Conservation (phyloP, 306 rosid species). For the Prosopis cineraria region DNA sequence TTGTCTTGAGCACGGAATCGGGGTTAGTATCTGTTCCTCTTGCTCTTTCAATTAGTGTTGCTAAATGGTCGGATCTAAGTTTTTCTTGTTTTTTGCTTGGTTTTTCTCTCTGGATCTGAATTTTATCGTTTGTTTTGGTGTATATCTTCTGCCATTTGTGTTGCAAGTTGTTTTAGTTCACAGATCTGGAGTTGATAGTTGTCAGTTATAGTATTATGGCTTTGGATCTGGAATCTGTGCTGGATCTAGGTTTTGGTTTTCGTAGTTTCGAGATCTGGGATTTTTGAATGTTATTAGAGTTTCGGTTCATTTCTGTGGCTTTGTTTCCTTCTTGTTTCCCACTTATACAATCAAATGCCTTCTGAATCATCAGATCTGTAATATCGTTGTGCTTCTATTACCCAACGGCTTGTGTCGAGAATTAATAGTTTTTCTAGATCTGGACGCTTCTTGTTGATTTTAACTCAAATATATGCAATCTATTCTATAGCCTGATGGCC, state of each 20-base stretch:
- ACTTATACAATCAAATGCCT: not conserved
- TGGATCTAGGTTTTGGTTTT: not conserved
- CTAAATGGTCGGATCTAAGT: not conserved
- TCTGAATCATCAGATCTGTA: not conserved
- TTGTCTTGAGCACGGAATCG: slow-evolving; percentile 93
- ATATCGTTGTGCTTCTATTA: not conserved
- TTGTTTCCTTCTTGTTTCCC: not conserved
- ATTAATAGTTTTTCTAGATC: not conserved
- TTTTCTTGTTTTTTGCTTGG: too few species aligned
- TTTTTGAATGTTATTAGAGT: not conserved
- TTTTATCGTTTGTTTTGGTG: not conserved
- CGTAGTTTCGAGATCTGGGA: not conserved
- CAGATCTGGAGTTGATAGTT: not conserved
- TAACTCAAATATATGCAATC: not conserved
- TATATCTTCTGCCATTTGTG: not conserved
- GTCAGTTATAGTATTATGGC: not conserved
- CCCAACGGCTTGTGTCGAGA: not conserved
- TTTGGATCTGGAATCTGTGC: not conserved
- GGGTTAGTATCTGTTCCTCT: slow-evolving; percentile 37
- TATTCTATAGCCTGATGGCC: slow-evolving; percentile 76
- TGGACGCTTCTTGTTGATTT: too few species aligned
- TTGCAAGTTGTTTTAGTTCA: not conserved
- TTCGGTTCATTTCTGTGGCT: not conserved
- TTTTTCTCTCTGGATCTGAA: not conserved
- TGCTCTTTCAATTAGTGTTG: not conserved